Base-by-base conservation (phyloP, 1,284 basidiomycete species). In the Schizophyllum amplum region DNA sequence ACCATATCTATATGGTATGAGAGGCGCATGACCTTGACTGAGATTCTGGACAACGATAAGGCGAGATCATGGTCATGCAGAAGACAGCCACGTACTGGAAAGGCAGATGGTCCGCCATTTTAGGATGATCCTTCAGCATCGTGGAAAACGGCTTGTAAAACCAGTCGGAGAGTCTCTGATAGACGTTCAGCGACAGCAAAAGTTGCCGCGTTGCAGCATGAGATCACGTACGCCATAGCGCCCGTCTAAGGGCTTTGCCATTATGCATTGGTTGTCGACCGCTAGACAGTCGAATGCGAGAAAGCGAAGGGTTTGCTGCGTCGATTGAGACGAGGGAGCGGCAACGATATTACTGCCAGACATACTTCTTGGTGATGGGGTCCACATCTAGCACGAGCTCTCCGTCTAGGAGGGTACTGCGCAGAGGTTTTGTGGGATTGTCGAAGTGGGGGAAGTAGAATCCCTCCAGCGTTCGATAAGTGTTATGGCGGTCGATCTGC, bases 251-350 rank as follows among this genome's bases (percentile, higher is more conserved):
- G 90, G 75, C 61, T 85, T 84, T 17, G 78, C 72, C 89, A 97
- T 96, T 60, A 99, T 82, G 65, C 93, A 94, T 67, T 90, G 83
- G 49, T 86, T 83, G 64, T 95, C 83, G 22, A 92, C 82, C 6
- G 97, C 92, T 24, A 99, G 79, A 67, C 92, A 94, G 69, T 99
- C 97, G 65, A 99, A 99, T 0, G 89, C 88, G 53, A 99, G 81
- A 59, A 92, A 86, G 4, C 94, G 83, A 53, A 94, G 67, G 0
- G 81, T 90, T 72, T 90, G 81, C 90, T 95, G 67, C 5, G 48
- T 24, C 48, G 13, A 50, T 22, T 20, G n/a, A n/a, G n/a, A 21
- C 13, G 22, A 20, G 9, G 11, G 20, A 24, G 48, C 20, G 11
- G 24, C 48, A 15, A 11, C 11, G 5, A 24, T 24, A 50, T 13